Conservation (phyloP, 2,329 filamentous ascomycete genomes). For the Rhynchosporium agropyri region DNA sequence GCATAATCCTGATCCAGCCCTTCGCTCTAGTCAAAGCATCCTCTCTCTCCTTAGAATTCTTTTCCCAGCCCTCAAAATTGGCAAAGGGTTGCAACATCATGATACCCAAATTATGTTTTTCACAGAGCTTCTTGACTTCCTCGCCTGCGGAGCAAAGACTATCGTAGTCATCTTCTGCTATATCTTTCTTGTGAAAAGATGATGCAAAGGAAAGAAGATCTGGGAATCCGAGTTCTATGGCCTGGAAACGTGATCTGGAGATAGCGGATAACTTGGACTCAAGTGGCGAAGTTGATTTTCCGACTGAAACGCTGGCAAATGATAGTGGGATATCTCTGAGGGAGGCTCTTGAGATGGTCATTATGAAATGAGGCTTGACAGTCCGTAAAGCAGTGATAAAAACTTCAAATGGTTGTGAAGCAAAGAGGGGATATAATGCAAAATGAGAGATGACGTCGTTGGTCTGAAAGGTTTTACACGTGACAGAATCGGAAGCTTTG, state of each 20-base stretch:
- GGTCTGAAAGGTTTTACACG: not conserved
- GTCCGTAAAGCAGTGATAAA: not conserved
- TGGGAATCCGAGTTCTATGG: slow-evolving; percentile 74
- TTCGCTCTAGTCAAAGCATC: slow-evolving; percentile 64
- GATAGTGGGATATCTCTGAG: slow-evolving; percentile 49
- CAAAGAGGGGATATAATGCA: not conserved
- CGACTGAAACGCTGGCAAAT: slow-evolving; percentile 60
- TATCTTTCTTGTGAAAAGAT: slow-evolving; percentile 51
- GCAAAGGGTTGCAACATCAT: slow-evolving; percentile 76
- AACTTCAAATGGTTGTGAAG: not conserved
- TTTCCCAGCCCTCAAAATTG: slow-evolving; percentile 76
- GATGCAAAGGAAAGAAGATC: slow-evolving; percentile 68
- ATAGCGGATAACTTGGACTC: slow-evolving; percentile 64
- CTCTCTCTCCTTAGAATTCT: slow-evolving; percentile 57
- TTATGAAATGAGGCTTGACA: slow-evolving; percentile 9
- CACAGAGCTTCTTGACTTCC: slow-evolving; percentile 57
- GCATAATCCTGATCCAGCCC: slow-evolving; percentile 74
- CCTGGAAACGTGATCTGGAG: slow-evolving; percentile 65
- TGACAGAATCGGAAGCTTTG: not conserved
- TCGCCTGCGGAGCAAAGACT: slow-evolving; percentile 56
- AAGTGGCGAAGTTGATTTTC: slow-evolving; percentile 46
- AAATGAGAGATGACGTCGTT: not conserved
- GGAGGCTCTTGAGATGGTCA: slow-evolving; percentile 25
- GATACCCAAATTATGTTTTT: slow-evolving; percentile 58
- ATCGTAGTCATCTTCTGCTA: slow-evolving; percentile 61